Conservation (phyloP, 768 basidiomycete genomes). For the Leccinum subtestaceum region DNA sequence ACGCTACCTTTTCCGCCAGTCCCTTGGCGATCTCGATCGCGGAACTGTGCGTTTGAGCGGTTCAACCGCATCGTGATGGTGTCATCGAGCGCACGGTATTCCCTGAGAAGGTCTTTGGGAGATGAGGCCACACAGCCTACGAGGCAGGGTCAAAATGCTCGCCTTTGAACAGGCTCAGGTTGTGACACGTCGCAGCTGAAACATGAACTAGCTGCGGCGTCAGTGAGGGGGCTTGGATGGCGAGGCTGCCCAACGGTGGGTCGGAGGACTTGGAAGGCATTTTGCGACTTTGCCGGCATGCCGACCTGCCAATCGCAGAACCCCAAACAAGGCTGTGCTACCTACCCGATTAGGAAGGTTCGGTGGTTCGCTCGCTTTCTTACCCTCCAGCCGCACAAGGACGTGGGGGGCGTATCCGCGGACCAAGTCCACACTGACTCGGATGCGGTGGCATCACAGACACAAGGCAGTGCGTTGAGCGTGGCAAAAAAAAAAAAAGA, state of each 20-base stretch:
- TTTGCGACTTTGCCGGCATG: constrained; percentile 25
- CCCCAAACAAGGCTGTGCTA: constrained; percentile 13
- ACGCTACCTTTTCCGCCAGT: constrained; percentile 45
- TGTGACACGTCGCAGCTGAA: constrained; percentile 67
- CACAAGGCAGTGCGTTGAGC: not conserved
- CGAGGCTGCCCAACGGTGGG: constrained; percentile 62
- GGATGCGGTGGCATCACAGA: not conserved
- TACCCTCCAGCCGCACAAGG: not conserved
- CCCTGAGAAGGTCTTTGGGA: constrained; percentile 68
- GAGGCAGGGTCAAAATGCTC: constrained; percentile 9
- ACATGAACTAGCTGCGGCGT: constrained; percentile 68
- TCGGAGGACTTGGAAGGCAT: constrained; percentile 41
- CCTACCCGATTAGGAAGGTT: constrained; percentile 31
- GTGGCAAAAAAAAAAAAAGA: not conserved
- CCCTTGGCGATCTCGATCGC: constrained; percentile 64
- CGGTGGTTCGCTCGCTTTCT: constrained; percentile 17
- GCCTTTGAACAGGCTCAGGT: constrained; percentile 77
- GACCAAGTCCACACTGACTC: not conserved
- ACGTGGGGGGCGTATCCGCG: not conserved
- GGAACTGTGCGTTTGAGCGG: constrained; percentile 70
- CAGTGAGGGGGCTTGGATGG: constrained; percentile 60
- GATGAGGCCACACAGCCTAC: constrained; percentile 14
- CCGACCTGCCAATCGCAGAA: constrained; percentile 27
- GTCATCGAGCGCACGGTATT: constrained; percentile 81
- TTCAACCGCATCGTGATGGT: constrained; percentile 78